Evolutionary conservation across 2,329 filamentous ascomycete species (phyloP), one percentile per base, ranked within the genome.

Genomic region (Aspergillus spinulosporus): DNA sequence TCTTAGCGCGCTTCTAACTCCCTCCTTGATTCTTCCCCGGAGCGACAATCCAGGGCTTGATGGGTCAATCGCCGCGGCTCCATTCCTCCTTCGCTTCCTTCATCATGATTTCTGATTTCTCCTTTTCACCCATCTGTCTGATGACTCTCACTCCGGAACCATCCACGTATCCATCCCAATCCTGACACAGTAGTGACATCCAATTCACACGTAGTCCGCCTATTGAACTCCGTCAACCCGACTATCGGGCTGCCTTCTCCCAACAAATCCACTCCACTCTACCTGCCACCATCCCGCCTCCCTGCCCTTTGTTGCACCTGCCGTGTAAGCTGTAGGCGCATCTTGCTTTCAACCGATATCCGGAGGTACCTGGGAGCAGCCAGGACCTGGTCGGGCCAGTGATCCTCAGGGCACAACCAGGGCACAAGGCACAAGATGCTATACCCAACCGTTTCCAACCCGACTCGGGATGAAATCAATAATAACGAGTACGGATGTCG

Each of bases 1-100:
- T 55, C 21, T 70, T 72, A 70, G 67, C 68, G 65, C 62, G 59
- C 57, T 63, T 66, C 62, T 66, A 68, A 62, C 63, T 62, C 59
- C 52, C 57, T 61, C 59, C 65, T 60, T 62, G 39, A 59, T 58
- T 67, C 64, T 72, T 72, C 70, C 70, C 70, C 69, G 69, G 66
- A 64, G 67, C 65, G 67, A 63, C 64, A 61, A 62, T 57, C 67
- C 59, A 68, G 66, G 50, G 68, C 64, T 29, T 14, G 29, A 47
- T 47, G 44, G 44, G 44, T 32, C 63, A 11, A 37, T 37, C 34
- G 34, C 34, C 34, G 60, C 62, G 59, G 62, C 62, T 63, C 61
- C 60, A 58, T 43, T 3, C 21, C 21, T 21, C 12, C 7, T 44
- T 40, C 21, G 21, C 21, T 21, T 21, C 21, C 21, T 21, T 21